These are phyloP conservation scores for Nannochloropsis salina DNA, from an alignment of 108 stramenopile genomes.

Conservation along the genomic window DNA sequence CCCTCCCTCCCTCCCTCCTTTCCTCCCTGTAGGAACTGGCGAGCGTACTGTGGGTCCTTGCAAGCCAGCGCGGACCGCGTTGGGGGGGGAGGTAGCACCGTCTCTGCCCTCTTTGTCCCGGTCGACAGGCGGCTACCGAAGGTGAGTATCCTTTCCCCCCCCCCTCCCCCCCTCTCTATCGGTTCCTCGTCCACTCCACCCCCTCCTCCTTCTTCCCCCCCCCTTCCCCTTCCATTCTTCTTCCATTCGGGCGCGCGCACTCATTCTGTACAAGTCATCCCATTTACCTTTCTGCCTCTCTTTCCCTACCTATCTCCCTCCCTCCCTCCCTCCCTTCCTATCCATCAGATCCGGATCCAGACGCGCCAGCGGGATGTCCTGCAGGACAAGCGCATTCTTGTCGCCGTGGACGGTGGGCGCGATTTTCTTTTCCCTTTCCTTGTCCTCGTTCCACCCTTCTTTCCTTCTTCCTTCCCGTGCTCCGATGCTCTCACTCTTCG, in stretches of 20 bases:
- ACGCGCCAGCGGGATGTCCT: constrained; percentile 43
- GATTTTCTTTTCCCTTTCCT: constrained; percentile 68
- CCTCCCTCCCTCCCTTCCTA: neutral
- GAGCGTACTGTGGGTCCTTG: constrained; percentile 70
- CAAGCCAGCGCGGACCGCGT: constrained; percentile 50
- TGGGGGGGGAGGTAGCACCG: constrained; percentile 53
- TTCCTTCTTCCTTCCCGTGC: constrained; percentile 21
- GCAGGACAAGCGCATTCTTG: constrained; percentile 59
- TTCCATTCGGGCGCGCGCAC: no score
- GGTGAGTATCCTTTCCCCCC: constrained; percentile 8
- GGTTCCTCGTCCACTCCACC: neutral
- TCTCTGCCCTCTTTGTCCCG: constrained; percentile 38
- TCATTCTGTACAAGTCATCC: neutral
- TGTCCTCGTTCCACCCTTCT: constrained; percentile 71
- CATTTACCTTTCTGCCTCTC: neutral
- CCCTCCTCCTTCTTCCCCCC: neutral
- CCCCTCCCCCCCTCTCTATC: neutral
- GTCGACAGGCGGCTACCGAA: constrained; percentile 29
- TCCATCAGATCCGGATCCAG: constrained; percentile 39
- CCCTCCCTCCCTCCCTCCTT: neutral
- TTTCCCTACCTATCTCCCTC: neutral
- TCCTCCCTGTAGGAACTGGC: constrained; percentile 29
- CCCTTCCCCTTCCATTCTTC: neutral
- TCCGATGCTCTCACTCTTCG: neutral
- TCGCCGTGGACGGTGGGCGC: constrained; percentile 68